phyloP scores from a whole-genome alignment of 306 rosid genomes.

The Malus domestica region ASM211411v1 NC_041793.1:27809001-27809500 shows the following conservation, averaged over 20 bases:
- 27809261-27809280: background rate
- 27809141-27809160: slow-evolving; percentile 15
- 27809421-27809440: background rate
- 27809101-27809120: slow-evolving; percentile 3
- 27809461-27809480: slow-evolving; percentile 22
- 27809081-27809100: slow-evolving; percentile 22
- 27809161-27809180: no score
- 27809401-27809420: background rate
- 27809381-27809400: background rate
- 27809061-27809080: slow-evolving; percentile 23
- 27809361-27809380: background rate
- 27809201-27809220: background rate
- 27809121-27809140: slow-evolving; percentile 26
- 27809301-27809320: background rate
- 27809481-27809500: slow-evolving; percentile 23
- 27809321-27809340: background rate
- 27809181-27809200: background rate
- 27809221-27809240: background rate
- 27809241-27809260: background rate
- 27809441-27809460: background rate
- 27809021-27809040: slow-evolving; percentile 14
- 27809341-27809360: background rate
- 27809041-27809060: background rate
- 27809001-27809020: slow-evolving; percentile 29
- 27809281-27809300: background rate